These are phyloP conservation scores for Hypoxylon cercidicola DNA, from an alignment of 495 filamentous ascomycete genomes.

Conservation along the genomic window DNA sequence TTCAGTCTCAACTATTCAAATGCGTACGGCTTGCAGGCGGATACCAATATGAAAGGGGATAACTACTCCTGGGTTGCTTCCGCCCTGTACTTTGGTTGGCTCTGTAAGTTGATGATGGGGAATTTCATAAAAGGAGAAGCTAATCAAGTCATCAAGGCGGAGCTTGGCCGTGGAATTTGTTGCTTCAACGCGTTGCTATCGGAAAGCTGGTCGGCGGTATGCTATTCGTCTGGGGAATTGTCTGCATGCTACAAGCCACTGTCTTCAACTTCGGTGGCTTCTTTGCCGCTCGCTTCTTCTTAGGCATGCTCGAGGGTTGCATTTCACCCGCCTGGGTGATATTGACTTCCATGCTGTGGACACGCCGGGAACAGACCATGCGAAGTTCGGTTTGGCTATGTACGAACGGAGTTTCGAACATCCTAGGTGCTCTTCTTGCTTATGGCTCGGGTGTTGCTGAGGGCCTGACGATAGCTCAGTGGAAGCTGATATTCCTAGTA, in stretches of 20 bases:
- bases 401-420: conserved; percentile 40
- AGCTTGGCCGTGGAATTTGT: conserved; percentile 48
- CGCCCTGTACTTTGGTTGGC: conserved; percentile 49
- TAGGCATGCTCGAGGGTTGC: conserved; percentile 50
- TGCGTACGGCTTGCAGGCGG: conserved; percentile 46
- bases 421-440: conserved; percentile 36
- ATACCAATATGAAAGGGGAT: conserved; percentile 46
- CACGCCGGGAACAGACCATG: conserved; percentile 38
- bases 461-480: conserved; percentile 36
- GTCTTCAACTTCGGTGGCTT: conserved; percentile 46
- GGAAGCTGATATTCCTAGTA: conserved; percentile 44
- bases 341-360: conserved; percentile 46
- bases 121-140: not conserved
- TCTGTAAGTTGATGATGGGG: conserved; percentile 29
- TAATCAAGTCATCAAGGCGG: conserved; percentile 29
- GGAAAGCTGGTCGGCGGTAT: conserved; percentile 46
- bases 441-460: conserved; percentile 38
- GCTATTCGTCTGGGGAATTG: conserved; percentile 49
- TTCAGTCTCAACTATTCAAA: conserved; percentile 41
- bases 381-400: conserved; percentile 40
- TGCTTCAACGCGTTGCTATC: conserved; percentile 47
- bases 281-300: conserved; percentile 48
- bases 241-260: conserved; percentile 46
- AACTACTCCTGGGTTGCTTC: conserved; percentile 50
- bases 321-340: conserved; percentile 48